phyloP scores from a whole-genome alignment of 371 early-diverging fungal genomes.

The Mortierella sp. region DNA sequence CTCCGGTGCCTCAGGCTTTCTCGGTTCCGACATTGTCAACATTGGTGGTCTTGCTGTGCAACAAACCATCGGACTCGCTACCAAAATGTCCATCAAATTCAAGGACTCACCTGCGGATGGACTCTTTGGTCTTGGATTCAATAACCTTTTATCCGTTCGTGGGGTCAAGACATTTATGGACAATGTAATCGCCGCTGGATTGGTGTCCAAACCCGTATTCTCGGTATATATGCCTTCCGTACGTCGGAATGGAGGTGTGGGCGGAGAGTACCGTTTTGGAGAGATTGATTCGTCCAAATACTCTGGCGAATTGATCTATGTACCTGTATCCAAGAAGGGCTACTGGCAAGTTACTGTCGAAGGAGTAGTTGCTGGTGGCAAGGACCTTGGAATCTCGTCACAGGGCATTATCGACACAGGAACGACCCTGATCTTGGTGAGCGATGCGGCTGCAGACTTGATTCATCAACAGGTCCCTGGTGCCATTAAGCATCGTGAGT shows the following conservation, averaged over 20 bases:
- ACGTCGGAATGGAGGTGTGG: slow-evolving; percentile 22
- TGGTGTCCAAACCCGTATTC: slow-evolving; percentile 52
- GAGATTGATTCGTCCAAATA: slow-evolving; percentile 65
- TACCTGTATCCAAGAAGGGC: slow-evolving; percentile 76
- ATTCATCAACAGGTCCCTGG: slow-evolving; percentile 31
- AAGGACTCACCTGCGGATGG: slow-evolving; percentile 51
- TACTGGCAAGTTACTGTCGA: slow-evolving; percentile 50
- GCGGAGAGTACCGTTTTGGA: slow-evolving; percentile 69
- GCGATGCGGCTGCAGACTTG: slow-evolving; percentile 16
- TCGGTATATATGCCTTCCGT: slow-evolving; percentile 55
- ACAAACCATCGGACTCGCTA: slow-evolving; percentile 57
- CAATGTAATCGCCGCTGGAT: slow-evolving; percentile 52
- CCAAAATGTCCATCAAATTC: slow-evolving; percentile 45
- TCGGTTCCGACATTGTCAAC: slow-evolving; percentile 55
- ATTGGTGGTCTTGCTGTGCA: slow-evolving; percentile 55
- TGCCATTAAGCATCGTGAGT: not conserved
- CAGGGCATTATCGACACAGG: slow-evolving; percentile 58
- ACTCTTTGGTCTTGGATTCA: slow-evolving; percentile 58
- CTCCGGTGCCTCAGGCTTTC: slow-evolving; percentile 54
- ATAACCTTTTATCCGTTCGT: slow-evolving; percentile 41
- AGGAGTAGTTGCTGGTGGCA: slow-evolving; percentile 15
- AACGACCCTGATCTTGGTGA: slow-evolving; percentile 52
- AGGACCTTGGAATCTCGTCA: slow-evolving; percentile 16
- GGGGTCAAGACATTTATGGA: slow-evolving; percentile 58
- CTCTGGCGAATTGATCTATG: slow-evolving; percentile 61